Percentiles rank a stretch among this genome's conserved stretches.
Conservation (phyloP, 768 basidiomycete species). For the Rhodotorula babjevae region DNA sequence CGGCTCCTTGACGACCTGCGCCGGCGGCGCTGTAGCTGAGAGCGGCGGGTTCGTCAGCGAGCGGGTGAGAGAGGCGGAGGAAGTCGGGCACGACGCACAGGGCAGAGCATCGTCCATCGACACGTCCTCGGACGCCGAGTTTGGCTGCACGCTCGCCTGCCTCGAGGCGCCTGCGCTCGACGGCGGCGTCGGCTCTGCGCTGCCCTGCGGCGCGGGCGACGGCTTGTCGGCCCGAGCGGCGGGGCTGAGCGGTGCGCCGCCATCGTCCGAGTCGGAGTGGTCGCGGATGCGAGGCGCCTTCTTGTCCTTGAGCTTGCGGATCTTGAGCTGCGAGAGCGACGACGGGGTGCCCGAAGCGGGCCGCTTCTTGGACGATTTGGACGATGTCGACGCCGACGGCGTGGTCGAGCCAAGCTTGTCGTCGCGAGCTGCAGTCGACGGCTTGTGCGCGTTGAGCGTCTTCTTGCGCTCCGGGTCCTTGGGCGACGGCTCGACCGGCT, state of each 20-base stretch:
- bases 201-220: neutral
- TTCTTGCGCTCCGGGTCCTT: conserved; percentile 11
- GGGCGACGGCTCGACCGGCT: conserved; percentile 1
- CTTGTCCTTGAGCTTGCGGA: conserved; percentile 21
- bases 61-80: neutral
- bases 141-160: conserved; percentile 2
- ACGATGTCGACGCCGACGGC: neutral
- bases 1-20: neutral
- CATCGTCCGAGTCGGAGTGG: neutral
- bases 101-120: neutral
- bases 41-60: neutral
- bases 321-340: conserved; percentile 15
- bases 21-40: neutral
- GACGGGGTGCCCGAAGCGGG: neutral
- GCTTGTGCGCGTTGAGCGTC: neutral
- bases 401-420: neutral
- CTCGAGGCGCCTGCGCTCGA: neutral
- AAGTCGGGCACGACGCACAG: neutral
- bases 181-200: neutral
- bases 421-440: neutral
- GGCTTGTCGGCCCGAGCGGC: neutral
- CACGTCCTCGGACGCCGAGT: neutral
- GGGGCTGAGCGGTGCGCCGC: neutral
- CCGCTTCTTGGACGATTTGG: neutral
- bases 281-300: conserved; percentile 18